Evolutionary conservation across 2,329 filamentous ascomycete genomes (phyloP), one percentile per base, ranked within the genome.

Genomic region (Colletotrichum kahawae): DNA sequence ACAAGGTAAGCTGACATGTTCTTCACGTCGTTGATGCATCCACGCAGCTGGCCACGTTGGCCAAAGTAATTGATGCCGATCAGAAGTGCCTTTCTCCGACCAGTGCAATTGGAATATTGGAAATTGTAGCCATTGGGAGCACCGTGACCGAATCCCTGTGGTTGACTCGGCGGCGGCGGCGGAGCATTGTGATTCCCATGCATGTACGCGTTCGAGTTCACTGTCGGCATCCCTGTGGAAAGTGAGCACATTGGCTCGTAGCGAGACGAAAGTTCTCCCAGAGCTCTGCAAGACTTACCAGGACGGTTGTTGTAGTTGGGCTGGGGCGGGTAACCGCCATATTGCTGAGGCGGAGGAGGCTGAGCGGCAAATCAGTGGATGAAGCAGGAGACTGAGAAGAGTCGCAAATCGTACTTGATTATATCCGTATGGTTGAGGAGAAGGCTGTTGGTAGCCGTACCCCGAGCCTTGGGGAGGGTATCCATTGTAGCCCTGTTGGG

Each of bases 31-130:
- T 98, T 98, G 88, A 98, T 98, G 82, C 96, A 98, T 60, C 96
- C 96, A 73, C 95, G 90, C 63, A 98, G 89, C 87, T 98, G 95
- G 33, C 96, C 96, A 73, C 95, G 92, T 85, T 98, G 96, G 67
- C 94, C 93, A 82, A 98, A 98, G 86, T 98, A 98, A 86, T 98
- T 98, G 88, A 98, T 98, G 70, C 96, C 96, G 79, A 98, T 96
- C 76, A 98, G 85, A 34, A 98, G 87, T 6, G 96, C 96, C 87
- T 98, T 98, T 82, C 96, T 90, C 80, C 93, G 92, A 60, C 96
- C 96, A 7, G 94, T 97, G 83, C 96, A 98, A 78, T 93, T 93
- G 62, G 95, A 98, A 85, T 98, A 98, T 84, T 96, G 94, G 85
- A 96, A 98, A 59, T 89, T 92, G 84, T 98, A 98, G 79, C 90